Conservation (phyloP, 345 rosid genomes). For the Camelina sativa region DNA sequence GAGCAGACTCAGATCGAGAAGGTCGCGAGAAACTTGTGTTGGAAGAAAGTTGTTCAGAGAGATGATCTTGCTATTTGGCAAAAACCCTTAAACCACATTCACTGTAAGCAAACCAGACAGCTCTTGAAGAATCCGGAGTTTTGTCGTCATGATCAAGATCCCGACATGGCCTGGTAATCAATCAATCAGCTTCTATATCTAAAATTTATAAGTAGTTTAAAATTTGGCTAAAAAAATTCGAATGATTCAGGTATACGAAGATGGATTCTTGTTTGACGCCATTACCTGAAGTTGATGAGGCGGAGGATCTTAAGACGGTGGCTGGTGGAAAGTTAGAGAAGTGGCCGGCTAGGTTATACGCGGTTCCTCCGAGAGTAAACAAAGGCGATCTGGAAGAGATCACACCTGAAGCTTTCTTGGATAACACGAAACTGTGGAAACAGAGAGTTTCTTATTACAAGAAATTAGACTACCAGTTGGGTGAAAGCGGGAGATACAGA, state of each 20-base stretch:
- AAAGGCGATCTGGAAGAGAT: constrained; percentile 60
- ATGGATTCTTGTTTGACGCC: constrained; percentile 85
- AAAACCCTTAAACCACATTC: constrained; percentile 83
- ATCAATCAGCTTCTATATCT: background rate
- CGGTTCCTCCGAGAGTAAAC: constrained; percentile 83
- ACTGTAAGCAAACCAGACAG: constrained; percentile 61
- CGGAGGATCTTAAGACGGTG: constrained; percentile 51
- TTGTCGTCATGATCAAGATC: constrained; percentile 71
- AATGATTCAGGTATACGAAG: constrained; percentile 65
- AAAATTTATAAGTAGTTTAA: background rate
- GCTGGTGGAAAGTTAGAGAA: constrained; percentile 76
- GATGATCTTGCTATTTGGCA: constrained; percentile 86
- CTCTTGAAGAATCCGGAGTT: constrained; percentile 63
- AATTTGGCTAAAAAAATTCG: background rate
- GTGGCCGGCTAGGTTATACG: constrained; percentile 79
- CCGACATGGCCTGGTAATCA: constrained; percentile 81
- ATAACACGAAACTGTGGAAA: constrained; percentile 72
- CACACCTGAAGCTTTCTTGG: constrained; percentile 53
- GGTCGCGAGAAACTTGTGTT: constrained; percentile 74
- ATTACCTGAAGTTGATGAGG: constrained; percentile 69
- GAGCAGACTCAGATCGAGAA: constrained; percentile 67
- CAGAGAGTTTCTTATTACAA: constrained; percentile 74
- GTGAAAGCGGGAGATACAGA: constrained; percentile 75
- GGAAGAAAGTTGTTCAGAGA: constrained; percentile 75
- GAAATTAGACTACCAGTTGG: constrained; percentile 64